Conservation (phyloP, 768 basidiomycete genomes). For the Pleurotus tuber-regium region DNA sequence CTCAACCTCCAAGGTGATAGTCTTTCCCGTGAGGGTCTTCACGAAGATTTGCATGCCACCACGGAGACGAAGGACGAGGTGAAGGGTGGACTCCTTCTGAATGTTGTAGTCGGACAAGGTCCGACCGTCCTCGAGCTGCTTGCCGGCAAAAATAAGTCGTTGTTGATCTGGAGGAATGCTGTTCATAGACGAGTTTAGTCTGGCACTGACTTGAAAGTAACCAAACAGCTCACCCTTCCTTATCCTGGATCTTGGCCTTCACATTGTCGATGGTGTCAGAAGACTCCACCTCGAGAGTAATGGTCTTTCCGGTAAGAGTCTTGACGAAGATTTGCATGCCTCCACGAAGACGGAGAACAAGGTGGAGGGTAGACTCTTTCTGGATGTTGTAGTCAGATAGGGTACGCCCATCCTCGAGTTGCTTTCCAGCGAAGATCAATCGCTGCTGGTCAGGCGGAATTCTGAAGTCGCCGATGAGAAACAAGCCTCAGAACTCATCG, state of each 20-base stretch:
- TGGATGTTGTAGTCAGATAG: slow-evolving; percentile 91
- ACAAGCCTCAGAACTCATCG: not conserved
- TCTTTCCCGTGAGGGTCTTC: slow-evolving; percentile 87
- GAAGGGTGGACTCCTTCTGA: slow-evolving; percentile 94
- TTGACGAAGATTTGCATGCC: slow-evolving; percentile 10
- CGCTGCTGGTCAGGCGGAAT: slow-evolving; percentile 92
- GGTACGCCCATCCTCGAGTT: slow-evolving; percentile 92
- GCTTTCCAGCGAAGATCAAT: slow-evolving; percentile 95
- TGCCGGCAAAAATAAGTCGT: slow-evolving; percentile 94
- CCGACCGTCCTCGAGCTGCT: slow-evolving; percentile 93
- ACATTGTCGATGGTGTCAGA: slow-evolving; percentile 11
- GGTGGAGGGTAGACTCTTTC: slow-evolving; percentile 92
- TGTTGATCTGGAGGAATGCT: slow-evolving; percentile 61
- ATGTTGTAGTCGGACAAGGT: slow-evolving; percentile 90
- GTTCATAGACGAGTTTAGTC: not conserved
- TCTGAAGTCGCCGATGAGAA: slow-evolving; percentile 23
- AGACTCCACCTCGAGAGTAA: slow-evolving; percentile 9
- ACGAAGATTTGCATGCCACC: slow-evolving; percentile 94
- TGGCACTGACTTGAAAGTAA: not conserved
- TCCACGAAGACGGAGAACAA: slow-evolving; percentile 87
- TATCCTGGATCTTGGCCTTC: slow-evolving; percentile 11
- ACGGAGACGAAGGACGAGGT: slow-evolving; percentile 86
- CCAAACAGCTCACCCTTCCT: slow-evolving; percentile 7
- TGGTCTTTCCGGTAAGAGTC: slow-evolving; percentile 10
- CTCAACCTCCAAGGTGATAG: slow-evolving; percentile 91